These are phyloP conservation scores for Ceratocystis harringtonii DNA, from an alignment of 2,329 filamentous ascomycete species.

Conservation along the genomic window DNA sequence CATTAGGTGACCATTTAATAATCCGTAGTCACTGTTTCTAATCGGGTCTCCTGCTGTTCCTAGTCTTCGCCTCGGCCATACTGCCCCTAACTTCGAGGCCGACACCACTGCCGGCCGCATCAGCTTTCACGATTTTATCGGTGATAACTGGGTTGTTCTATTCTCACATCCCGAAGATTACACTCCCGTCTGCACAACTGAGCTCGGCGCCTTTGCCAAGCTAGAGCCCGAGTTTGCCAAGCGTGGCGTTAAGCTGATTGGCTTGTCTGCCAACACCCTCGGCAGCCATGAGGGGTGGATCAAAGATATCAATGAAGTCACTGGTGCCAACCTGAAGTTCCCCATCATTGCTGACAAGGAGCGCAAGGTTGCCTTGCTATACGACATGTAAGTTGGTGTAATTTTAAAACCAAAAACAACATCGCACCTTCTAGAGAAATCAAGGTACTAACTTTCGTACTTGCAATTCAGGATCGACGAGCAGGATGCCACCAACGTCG, in stretches of 20 bases:
- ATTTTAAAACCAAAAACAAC: not conserved
- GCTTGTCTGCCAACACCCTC: slow-evolving; percentile 74
- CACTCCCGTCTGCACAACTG: slow-evolving; percentile 90
- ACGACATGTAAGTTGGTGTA: slow-evolving; percentile 52
- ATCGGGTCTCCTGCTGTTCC: not conserved
- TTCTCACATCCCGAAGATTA: slow-evolving; percentile 84
- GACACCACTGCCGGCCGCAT: slow-evolving; percentile 65
- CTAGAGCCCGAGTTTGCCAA: slow-evolving; percentile 76
- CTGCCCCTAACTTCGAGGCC: slow-evolving; percentile 70
- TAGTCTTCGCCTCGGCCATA: slow-evolving; percentile 45
- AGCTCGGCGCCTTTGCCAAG: slow-evolving; percentile 85
- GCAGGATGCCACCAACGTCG: slow-evolving; percentile 68
- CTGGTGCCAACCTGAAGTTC: slow-evolving; percentile 53
- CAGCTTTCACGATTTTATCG: slow-evolving; percentile 70
- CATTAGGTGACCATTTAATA: not conserved
- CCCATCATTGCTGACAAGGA: slow-evolving; percentile 71
- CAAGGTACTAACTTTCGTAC: not conserved
- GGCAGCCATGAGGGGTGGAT: slow-evolving; percentile 79
- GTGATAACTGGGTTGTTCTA: slow-evolving; percentile 64
- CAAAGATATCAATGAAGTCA: slow-evolving; percentile 71
- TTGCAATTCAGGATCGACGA: slow-evolving; percentile 48
- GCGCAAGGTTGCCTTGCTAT: slow-evolving; percentile 58
- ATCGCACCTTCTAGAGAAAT: not conserved
- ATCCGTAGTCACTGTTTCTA: not conserved
- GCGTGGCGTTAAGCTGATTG: slow-evolving; percentile 81